Evolutionary conservation across 106 monocot species (phyloP).

Genomic region (Phalaenopsis equestris): DNA sequence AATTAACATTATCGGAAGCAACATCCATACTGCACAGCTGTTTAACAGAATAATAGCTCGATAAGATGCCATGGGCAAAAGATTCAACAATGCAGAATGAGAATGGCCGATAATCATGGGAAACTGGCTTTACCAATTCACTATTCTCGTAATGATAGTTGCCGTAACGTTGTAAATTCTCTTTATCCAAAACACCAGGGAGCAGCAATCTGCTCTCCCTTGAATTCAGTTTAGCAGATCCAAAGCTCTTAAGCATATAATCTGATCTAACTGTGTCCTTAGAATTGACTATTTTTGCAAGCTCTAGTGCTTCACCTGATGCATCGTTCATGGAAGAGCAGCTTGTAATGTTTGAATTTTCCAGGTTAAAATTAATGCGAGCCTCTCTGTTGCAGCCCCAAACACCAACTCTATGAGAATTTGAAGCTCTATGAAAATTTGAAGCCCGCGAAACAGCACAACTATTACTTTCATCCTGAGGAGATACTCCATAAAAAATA

Average conservation of each 20-base stretch:
- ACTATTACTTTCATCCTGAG: background rate
- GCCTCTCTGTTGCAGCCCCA: background rate
- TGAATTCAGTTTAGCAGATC: background rate
- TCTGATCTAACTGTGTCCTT: too few species aligned
- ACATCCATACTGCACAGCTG: conserved; percentile 8
- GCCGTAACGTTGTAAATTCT: background rate
- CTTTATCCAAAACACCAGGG: background rate
- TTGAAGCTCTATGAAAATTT: background rate
- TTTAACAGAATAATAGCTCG: conserved; percentile 19
- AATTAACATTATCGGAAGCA: conserved; percentile 3
- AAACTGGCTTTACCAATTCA: background rate
- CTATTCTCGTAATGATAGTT: background rate
- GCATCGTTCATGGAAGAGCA: conserved; percentile 8
- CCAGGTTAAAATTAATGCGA: background rate
- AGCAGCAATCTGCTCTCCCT: conserved; percentile 1
- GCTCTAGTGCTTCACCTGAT: background rate
- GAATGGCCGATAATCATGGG: conserved; percentile 6
- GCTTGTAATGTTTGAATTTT: conserved; percentile 3
- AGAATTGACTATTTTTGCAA: background rate
- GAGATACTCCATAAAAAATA: conserved; percentile 24
- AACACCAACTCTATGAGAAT: conserved; percentile 4
- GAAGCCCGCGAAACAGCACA: conserved; percentile 2
- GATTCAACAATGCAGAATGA: conserved; percentile 33
- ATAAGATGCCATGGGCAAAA: conserved; percentile 26
- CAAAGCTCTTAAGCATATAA: too few species aligned